These are phyloP conservation scores for Botrytis porri DNA, from an alignment of 2,329 filamentous ascomycete species.

Conservation along the genomic window DNA sequence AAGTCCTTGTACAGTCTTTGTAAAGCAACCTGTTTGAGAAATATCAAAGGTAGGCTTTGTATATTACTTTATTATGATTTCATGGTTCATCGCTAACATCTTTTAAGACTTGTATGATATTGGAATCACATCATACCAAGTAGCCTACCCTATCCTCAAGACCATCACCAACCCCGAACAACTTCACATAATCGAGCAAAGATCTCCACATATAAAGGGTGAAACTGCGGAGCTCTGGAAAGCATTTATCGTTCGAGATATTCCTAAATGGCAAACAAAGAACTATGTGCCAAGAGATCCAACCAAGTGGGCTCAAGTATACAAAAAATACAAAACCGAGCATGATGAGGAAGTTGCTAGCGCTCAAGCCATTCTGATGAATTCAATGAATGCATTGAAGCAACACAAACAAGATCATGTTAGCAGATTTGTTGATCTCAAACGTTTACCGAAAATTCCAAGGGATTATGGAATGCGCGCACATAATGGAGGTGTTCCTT, in stretches of 20 bases:
- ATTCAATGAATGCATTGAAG: slow-evolving; percentile 55
- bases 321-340: slow-evolving; percentile 63
- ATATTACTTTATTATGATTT: slow-evolving; percentile 12
- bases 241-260: slow-evolving; percentile 73
- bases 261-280: slow-evolving; percentile 60
- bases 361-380: slow-evolving; percentile 55
- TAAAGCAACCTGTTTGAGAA: slow-evolving; percentile 50
- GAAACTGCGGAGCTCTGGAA: slow-evolving; percentile 73
- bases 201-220: slow-evolving; percentile 72
- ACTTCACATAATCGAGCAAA: slow-evolving; percentile 69
- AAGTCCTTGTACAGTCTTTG: slow-evolving; percentile 53
- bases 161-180: slow-evolving; percentile 72
- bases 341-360: slow-evolving; percentile 54
- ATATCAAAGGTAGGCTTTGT: slow-evolving; percentile 43
- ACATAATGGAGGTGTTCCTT: slow-evolving; percentile 37
- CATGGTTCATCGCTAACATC: not conserved
- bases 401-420: slow-evolving; percentile 56
- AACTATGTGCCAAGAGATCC: slow-evolving; percentile 64
- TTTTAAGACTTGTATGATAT: slow-evolving; percentile 62
- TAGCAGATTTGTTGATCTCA: slow-evolving; percentile 54
- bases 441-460: slow-evolving; percentile 45
- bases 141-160: slow-evolving; percentile 65
- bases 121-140: slow-evolving; percentile 65
- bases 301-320: slow-evolving; percentile 74
- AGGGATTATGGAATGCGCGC: slow-evolving; percentile 40